Evolutionary conservation across 306 rosid species (phyloP).

Genomic region (Cicer judaicum): DNA sequence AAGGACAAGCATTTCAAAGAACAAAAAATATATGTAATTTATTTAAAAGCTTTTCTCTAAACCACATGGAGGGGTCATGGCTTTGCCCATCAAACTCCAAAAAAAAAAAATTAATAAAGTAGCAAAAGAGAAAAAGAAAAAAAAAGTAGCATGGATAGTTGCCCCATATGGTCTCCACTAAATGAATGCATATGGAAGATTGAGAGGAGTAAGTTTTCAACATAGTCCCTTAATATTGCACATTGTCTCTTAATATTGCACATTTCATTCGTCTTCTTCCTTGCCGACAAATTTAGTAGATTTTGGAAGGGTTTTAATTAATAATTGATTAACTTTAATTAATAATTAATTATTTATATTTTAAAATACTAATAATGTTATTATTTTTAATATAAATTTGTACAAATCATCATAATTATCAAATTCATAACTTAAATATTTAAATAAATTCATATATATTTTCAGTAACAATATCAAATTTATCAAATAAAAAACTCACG

Average conservation of each 20-base stretch:
- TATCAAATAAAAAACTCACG: too few relatives aligned
- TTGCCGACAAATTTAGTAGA: constrained; percentile 46
- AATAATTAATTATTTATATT: too few relatives aligned
- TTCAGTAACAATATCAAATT: too few relatives aligned
- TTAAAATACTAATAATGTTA: too few relatives aligned
- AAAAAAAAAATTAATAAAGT: constrained; percentile 53
- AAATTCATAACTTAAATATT: too few relatives aligned
- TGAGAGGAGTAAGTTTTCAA: constrained; percentile 27
- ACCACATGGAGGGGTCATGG: constrained; percentile 87
- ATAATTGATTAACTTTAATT: too few relatives aligned
- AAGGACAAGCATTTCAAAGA: constrained; percentile 60
- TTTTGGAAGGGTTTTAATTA: too few relatives aligned
- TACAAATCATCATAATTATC: too few relatives aligned
- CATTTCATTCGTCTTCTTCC: constrained; percentile 52
- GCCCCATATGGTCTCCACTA: constrained; percentile 61
- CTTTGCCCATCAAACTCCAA: constrained; percentile 72
- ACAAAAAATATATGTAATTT: constrained; percentile 37
- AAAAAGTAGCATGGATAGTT: constrained; percentile 47
- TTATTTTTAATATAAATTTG: too few relatives aligned
- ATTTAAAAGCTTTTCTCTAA: constrained; percentile 51
- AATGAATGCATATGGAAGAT: constrained; percentile 8
- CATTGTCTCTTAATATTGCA: constrained; percentile 31
- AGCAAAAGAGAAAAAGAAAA: constrained; percentile 45
- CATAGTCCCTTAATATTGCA: constrained; percentile 24
- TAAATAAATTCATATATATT: too few relatives aligned